These are phyloP conservation scores for Halenospora varia DNA, from an alignment of 495 filamentous ascomycete genomes.

Conservation along the genomic window DNA sequence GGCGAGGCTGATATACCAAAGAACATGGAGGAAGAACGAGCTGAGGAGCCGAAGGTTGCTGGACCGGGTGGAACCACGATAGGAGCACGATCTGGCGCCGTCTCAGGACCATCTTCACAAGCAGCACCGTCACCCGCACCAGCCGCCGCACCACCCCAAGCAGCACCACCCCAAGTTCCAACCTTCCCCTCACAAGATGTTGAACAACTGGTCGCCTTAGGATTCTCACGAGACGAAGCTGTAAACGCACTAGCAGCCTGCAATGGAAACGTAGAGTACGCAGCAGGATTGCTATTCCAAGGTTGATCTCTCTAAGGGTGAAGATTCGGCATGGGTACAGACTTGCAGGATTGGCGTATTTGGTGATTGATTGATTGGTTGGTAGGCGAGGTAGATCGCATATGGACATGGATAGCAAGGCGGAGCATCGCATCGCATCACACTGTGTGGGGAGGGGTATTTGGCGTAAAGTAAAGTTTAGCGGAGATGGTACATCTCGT, in stretches of 20 bases:
- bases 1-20: slow-evolving; percentile 92
- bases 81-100: slow-evolving; percentile 78
- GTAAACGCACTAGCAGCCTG: slow-evolving; percentile 77
- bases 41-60: slow-evolving; percentile 78
- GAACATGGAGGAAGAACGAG: slow-evolving; percentile 62
- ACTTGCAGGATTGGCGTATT: slow-evolving; percentile 9
- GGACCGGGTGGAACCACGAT: slow-evolving; percentile 84
- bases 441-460: slow-evolving; percentile 8
- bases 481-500: background rate
- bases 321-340: background rate
- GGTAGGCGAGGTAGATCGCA: slow-evolving; percentile 14
- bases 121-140: slow-evolving; percentile 31
- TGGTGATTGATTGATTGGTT: background rate
- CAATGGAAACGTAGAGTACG: slow-evolving; percentile 79
- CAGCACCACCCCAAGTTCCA: slow-evolving; percentile 23
- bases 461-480: no score
- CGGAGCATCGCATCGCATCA: slow-evolving; percentile 11
- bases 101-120: slow-evolving; percentile 42
- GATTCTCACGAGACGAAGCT: slow-evolving; percentile 73
- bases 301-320: no score
- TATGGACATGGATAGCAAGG: slow-evolving; percentile 5
- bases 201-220: slow-evolving; percentile 70
- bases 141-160: slow-evolving; percentile 27
- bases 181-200: slow-evolving; percentile 58
- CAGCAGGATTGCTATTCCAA: slow-evolving; percentile 78